A percentile compares a stretch with the other conserved stretches of the same genome.
Conservation (phyloP, 331 rosid species). For the Stylosanthes scabra region DNA sequence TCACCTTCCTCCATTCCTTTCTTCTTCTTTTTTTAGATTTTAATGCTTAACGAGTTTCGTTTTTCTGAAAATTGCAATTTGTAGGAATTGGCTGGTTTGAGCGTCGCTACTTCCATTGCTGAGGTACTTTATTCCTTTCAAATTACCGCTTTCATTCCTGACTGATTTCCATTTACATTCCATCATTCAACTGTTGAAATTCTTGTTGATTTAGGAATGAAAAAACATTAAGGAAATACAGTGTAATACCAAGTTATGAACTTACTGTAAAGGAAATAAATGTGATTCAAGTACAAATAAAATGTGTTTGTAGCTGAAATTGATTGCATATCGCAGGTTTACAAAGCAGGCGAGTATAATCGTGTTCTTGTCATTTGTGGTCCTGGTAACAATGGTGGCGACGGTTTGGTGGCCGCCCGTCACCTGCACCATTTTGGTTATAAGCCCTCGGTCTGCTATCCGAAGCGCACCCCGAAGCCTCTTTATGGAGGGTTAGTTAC, state of each 20-base stretch:
- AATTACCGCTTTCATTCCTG: no score
- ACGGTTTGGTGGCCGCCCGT: slow-evolving; percentile 96
- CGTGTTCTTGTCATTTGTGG: slow-evolving; percentile 90
- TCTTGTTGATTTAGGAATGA: slow-evolving; percentile 2
- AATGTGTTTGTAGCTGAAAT: slow-evolving; percentile 24
- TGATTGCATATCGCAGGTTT: slow-evolving; percentile 57
- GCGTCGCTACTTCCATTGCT: slow-evolving; percentile 84
- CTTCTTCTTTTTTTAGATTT: neutral
- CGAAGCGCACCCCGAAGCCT: slow-evolving; percentile 88
- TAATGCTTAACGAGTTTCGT: neutral
- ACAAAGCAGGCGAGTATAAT: slow-evolving; percentile 65
- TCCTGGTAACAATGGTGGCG: slow-evolving; percentile 99
- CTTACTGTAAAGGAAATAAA: neutral
- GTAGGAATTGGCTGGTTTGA: slow-evolving; percentile 97
- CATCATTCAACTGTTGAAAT: neutral
- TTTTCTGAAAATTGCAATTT: slow-evolving; percentile 20
- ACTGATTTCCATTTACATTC: neutral
- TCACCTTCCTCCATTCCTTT: neutral
- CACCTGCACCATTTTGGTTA: slow-evolving; percentile 92
- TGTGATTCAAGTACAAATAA: neutral
- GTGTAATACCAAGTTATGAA: neutral
- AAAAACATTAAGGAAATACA: neutral
- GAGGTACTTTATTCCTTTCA: slow-evolving; percentile 60
- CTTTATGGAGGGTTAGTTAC: slow-evolving; percentile 89
- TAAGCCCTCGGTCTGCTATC: slow-evolving; percentile 78